Evolutionary conservation across 495 filamentous ascomycete genomes (phyloP).

Genomic region (Talaromyces trachyspermus): DNA sequence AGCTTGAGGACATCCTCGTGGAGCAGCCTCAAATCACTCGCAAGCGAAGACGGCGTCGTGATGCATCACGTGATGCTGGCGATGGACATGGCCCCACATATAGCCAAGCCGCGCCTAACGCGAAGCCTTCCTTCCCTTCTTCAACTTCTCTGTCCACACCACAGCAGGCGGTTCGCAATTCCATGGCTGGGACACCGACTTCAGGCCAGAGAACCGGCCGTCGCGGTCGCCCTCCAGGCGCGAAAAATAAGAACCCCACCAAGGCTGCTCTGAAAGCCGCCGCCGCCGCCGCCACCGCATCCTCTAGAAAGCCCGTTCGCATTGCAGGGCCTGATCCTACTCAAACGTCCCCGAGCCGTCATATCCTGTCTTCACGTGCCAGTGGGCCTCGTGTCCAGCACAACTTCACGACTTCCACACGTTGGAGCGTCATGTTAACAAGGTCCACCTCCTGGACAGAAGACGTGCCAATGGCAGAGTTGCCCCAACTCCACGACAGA

Average conservation of each 20-base stretch:
- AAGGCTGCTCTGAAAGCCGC: slow-evolving; percentile 7
- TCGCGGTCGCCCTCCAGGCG: slow-evolving; percentile 12
- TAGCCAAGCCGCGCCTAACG: neutral
- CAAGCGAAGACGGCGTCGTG: slow-evolving; percentile 1
- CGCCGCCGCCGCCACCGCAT: neutral
- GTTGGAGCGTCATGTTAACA: slow-evolving; percentile 57
- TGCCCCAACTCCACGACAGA: slow-evolving; percentile 17
- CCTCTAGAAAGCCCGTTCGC: neutral
- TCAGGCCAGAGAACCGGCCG: slow-evolving; percentile 1
- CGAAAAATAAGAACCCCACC: slow-evolving; percentile 13
- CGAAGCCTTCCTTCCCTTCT: neutral
- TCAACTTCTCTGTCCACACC: slow-evolving; percentile 2
- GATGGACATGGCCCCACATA: neutral
- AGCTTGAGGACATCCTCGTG: slow-evolving; percentile 10
- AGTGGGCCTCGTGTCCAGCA: slow-evolving; percentile 57
- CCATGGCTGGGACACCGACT: slow-evolving; percentile 1
- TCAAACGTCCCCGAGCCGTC: slow-evolving; percentile 10
- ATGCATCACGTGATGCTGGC: slow-evolving; percentile 2
- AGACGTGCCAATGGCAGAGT: slow-evolving; percentile 29
- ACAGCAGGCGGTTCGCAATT: neutral
- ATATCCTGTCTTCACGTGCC: slow-evolving; percentile 49
- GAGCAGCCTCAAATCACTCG: slow-evolving; percentile 6
- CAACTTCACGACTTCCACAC: slow-evolving; percentile 70
- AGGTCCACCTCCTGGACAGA: slow-evolving; percentile 39
- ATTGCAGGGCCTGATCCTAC: neutral